Base-by-base conservation (phyloP, 2,329 filamentous ascomycete species). In the Diaporthe nobilis region DNA sequence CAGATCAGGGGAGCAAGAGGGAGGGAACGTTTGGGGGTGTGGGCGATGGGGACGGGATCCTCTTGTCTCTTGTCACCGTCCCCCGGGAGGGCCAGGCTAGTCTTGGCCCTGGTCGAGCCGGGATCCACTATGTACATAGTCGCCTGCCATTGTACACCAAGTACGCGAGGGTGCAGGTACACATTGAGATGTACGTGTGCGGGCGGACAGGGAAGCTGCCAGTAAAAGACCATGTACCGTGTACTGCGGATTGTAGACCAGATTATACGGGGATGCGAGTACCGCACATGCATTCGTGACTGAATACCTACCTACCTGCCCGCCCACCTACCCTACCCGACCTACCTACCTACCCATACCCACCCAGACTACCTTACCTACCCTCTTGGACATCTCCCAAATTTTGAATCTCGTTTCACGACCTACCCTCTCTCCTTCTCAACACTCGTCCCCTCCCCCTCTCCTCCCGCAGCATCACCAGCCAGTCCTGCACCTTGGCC, bases 1-100 rank as follows among this genome's bases (percentile, higher is more conserved):
- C 78, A 79, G 79, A 79, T 78, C 76, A 81, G 79, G 80, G 80
- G 79, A 80, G 82, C 80, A 81, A 80, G 79, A 81, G 79, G 81
- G 81, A 80, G 79, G 80, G 79, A 80, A 78, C 81, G 80, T 80
- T 80, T 81, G 79, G 68, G 73, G 75, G 75, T 71, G 65, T 75
- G 73, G 34, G 73, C 73, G 60, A 77, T 65, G 75, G 75, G 75
- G 75, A 77, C 72, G 67, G 75, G 70, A 75, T 73, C 77, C 72
- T 78, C 79, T 79, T 78, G 78, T 77, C 76, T 77, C 78, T 79
- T 77, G 78, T 76, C 76, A 55, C 63, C 55, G 73, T 71, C 49
- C 44, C 37, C 67, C 67, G 71, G 73, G 67, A 72, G 73, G 68
- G 67, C 67, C 47, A 65, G 58, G 71, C 61, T 73, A 73, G 71